Evolutionary conservation across 2,329 filamentous ascomycete species (phyloP).

Genomic region (Diaporthe australafricana): DNA sequence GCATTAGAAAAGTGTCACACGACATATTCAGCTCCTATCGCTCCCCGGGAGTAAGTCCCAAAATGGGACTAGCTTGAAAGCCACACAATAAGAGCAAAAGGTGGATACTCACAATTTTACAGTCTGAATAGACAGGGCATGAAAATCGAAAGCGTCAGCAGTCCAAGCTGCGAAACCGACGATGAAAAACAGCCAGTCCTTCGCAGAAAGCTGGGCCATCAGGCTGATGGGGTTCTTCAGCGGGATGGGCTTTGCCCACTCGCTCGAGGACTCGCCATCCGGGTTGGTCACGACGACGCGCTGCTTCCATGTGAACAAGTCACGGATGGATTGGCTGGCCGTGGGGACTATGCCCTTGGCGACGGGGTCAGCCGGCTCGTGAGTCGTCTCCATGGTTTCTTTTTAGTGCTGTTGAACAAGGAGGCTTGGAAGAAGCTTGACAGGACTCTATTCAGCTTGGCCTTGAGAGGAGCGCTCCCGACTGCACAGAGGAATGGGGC

Average conservation of each 20-base stretch:
- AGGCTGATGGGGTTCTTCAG: constrained; percentile 79
- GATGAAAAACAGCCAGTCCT: constrained; percentile 81
- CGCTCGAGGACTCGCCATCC: constrained; percentile 71
- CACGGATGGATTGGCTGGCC: constrained; percentile 43
- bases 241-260: constrained; percentile 76
- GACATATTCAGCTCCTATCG: neutral
- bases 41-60: neutral
- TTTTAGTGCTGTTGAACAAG: constrained; percentile 20
- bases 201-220: constrained; percentile 70
- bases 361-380: constrained; percentile 72
- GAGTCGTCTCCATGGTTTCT: constrained; percentile 41
- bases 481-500: constrained; percentile 9
- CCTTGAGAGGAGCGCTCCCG: constrained; percentile 16
- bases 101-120: constrained; percentile 65
- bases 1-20: constrained; percentile 11
- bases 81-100: neutral
- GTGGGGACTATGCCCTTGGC: constrained; percentile 67
- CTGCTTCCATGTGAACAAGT: constrained; percentile 72
- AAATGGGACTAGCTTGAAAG: constrained; percentile 1
- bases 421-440: constrained; percentile 29
- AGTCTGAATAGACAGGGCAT: constrained; percentile 83
- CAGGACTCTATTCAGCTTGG: constrained; percentile 21
- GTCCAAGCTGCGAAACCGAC: constrained; percentile 83
- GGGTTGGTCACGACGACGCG: constrained; percentile 75
- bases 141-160: constrained; percentile 87